A percentile compares a stretch with the other conserved stretches of the same genome.
These are phyloP conservation scores for Chlorella sp. DNA, from an alignment of 139 green algal species.

Conservation along the genomic window DNA sequence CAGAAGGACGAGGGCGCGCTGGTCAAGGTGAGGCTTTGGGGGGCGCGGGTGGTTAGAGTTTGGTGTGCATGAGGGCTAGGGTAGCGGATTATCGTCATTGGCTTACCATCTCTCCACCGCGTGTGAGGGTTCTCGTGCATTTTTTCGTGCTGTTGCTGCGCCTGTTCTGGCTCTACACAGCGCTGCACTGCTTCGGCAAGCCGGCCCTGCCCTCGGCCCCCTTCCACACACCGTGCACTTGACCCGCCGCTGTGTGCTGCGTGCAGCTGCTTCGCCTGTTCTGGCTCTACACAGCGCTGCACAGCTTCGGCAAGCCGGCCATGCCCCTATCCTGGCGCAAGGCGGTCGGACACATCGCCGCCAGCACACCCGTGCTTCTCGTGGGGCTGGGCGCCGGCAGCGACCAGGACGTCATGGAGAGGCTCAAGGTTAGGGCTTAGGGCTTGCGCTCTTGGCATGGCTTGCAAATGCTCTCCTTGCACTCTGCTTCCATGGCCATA, in stretches of 20 bases:
- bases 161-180: not conserved
- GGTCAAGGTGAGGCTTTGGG: not conserved
- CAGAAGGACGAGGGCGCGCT: not conserved
- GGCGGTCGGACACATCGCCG: conserved; percentile 21
- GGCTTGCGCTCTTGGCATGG: too few species aligned
- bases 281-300: conserved; percentile 61
- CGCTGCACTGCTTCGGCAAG: not conserved
- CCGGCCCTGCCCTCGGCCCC: not conserved
- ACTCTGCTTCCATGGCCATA: not conserved
- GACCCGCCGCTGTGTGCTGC: not conserved
- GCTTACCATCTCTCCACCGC: not conserved
- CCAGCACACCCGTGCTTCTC: conserved; percentile 27
- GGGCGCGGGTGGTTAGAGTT: too few species aligned
- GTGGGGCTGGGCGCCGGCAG: conserved; percentile 8
- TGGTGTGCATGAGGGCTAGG: too few species aligned
- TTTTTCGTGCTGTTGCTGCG: not conserved
- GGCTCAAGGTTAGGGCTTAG: conserved; percentile 23
- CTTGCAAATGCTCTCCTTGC: not conserved
- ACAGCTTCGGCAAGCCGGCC: conserved; percentile 10
- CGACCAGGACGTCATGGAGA: conserved; percentile 14
- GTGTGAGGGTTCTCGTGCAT: not conserved
- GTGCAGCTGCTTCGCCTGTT: conserved; percentile 52
- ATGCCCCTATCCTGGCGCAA: not conserved
- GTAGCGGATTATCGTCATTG: too few species aligned
- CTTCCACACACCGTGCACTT: not conserved